A percentile compares a stretch with the other conserved stretches of the same genome.
These are phyloP conservation scores for Agaricales sp. DNA, from an alignment of 1,284 basidiomycete genomes.

Conservation along the genomic window DNA sequence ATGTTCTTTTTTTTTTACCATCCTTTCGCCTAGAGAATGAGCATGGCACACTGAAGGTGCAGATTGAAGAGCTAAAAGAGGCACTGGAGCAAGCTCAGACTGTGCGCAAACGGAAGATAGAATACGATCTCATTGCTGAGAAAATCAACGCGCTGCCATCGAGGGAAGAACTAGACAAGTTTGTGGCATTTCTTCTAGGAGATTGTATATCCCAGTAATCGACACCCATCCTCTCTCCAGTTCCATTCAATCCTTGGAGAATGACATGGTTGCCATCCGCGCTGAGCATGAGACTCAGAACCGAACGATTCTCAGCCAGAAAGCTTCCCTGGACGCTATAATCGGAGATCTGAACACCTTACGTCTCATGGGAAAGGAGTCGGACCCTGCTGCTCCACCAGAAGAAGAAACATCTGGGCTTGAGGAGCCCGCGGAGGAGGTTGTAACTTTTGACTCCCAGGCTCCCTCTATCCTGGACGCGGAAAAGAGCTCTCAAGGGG, in stretches of 20 bases:
- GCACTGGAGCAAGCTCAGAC: conserved; percentile 69
- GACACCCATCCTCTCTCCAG: conserved; percentile 24
- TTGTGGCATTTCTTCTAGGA: conserved; percentile 17
- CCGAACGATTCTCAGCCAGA: conserved; percentile 55
- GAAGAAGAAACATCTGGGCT: conserved; percentile 9
- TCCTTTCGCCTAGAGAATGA: conserved; percentile 43
- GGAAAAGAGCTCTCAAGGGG: conserved; percentile 17
- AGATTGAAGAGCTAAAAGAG: conserved; percentile 68
- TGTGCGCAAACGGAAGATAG: conserved; percentile 64
- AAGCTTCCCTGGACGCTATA: conserved; percentile 52
- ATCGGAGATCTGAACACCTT: conserved; percentile 50
- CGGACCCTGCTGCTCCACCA: conserved; percentile 23
- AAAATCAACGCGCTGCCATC: conserved; percentile 70
- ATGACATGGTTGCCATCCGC: conserved; percentile 64
- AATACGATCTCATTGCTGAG: conserved; percentile 74
- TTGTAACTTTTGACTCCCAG: too few relatives aligned
- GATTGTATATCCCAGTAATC: not conserved
- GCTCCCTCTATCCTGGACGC: conserved; percentile 16
- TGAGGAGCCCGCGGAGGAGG: not conserved
- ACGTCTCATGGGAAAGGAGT: conserved; percentile 56
- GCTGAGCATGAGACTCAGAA: conserved; percentile 65
- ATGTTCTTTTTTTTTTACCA: conserved; percentile 8
- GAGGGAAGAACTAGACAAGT: conserved; percentile 66
- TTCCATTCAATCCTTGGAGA: conserved; percentile 58
- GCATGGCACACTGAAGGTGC: conserved; percentile 48